Evolutionary conservation across 495 filamentous ascomycete genomes (phyloP), one percentile per base, ranked within the genome.

Genomic region (Paragyromitra xinjiangensis): DNA sequence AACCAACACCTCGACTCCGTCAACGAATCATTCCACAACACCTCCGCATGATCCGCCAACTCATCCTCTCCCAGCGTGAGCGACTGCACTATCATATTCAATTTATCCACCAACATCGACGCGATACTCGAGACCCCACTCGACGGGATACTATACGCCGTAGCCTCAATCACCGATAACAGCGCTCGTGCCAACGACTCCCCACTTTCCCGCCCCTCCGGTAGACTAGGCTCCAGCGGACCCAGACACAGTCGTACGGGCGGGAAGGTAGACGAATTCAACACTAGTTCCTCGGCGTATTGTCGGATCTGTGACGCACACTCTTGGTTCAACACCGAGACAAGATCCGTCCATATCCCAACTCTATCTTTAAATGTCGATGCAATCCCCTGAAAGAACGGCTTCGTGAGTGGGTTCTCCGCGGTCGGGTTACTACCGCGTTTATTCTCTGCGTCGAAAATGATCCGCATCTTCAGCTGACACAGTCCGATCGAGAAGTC

Each of bases 131-230:
- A 19, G 2, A 75, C 64, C 0, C 69, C 80, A 19, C 55, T 58
- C 6, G 39, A 11, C 22, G 77, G 73, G 26, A 82, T 77, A 62
- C 79, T 83, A 44, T 82, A 81, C 12, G 80, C 68, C 6, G 84
- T 85, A 0, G 83, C 82, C 56, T 85, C 83, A 24, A 85, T 80
- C 16, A 85, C 80, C 11, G 78, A 79, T 11, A 85, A 73, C 2
- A 85, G 68, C 40, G 82, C 81, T 11, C 70, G 39, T 0, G 81
- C 81, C 11, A 82, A 39, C 6, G 73, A 67, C 69, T 82, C 81
- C 8, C 81, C 78, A n/a, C 68, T 73, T 19, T 79, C 80, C 16
- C 66, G 65, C 5, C 65, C 77, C 19, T 82, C 80, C 6, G 69
- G 59, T 6, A 78, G 66, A 37, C 64, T 64, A 0, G 77, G 67